Percentiles rank a stretch among this genome's conserved stretches.
Conservation (phyloP, 139 green algal genomes). For the Penium margaritaceum region DNA sequence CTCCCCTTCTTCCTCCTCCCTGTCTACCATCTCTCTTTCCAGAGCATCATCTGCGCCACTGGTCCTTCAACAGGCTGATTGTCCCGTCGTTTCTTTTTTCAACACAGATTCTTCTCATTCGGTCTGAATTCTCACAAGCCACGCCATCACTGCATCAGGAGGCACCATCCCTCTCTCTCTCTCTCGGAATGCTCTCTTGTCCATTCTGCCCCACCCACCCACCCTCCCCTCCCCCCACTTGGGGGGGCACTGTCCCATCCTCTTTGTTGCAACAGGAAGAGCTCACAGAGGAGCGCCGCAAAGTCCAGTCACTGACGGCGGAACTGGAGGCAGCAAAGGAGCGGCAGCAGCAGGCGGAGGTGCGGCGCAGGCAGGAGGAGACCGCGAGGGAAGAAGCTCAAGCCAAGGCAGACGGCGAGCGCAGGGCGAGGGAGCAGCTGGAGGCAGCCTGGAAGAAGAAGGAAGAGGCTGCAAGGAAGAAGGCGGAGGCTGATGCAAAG, state of each 20-base stretch:
- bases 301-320: background rate
- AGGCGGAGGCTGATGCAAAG: conserved; percentile 14
- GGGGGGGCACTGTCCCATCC: background rate
- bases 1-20: background rate
- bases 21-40: too few relatives aligned
- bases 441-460: conserved; percentile 15
- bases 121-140: background rate
- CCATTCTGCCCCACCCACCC: background rate
- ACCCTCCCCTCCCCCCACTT: background rate
- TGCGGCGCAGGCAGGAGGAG: conserved; percentile 32
- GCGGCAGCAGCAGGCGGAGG: conserved; percentile 25
- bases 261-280: conserved; percentile 27
- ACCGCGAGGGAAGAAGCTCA: background rate
- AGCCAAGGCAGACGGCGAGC: background rate
- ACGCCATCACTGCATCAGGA: background rate
- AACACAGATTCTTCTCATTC: background rate
- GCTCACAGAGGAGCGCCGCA: conserved; percentile 8
- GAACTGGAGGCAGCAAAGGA: background rate
- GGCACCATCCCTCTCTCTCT: background rate
- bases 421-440: conserved; percentile 13
- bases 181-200: too few relatives aligned
- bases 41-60: too few relatives aligned
- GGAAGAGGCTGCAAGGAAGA: conserved; percentile 1
- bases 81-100: too few relatives aligned
- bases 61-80: too few relatives aligned